These are phyloP conservation scores for Chaetoceros muelleri DNA, from an alignment of 108 stramenopile species.

Conservation along the genomic window DNA sequence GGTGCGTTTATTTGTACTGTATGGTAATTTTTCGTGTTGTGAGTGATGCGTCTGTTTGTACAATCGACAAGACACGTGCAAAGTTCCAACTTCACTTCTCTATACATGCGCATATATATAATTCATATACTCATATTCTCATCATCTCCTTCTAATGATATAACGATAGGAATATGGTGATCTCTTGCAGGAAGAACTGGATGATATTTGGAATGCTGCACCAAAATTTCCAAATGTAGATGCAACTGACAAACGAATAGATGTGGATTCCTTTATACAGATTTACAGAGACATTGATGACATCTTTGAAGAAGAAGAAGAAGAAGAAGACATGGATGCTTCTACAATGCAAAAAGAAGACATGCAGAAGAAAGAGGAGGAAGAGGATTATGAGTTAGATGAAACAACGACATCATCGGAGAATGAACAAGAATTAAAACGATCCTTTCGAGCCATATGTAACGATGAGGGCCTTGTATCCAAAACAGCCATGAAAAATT, in stretches of 20 bases:
- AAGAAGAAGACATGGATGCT: constrained; percentile 12
- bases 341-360: constrained; percentile 5
- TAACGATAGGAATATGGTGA: constrained; percentile 52
- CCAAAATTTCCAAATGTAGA: constrained; percentile 34
- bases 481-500: constrained; percentile 25
- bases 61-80: constrained; percentile 1
- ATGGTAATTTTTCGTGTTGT: background rate
- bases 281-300: constrained; percentile 71
- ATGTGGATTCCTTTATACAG: constrained; percentile 62
- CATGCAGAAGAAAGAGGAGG: constrained; percentile 1
- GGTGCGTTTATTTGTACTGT: constrained; percentile 22
- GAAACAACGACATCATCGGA: constrained; percentile 2
- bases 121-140: too few relatives aligned
- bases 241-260: constrained; percentile 23
- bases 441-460: constrained; percentile 27
- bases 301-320: constrained; percentile 69
- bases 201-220: constrained; percentile 51
- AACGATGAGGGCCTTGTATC: constrained; percentile 24
- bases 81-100: background rate
- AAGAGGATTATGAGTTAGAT: constrained; percentile 17
- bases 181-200: constrained; percentile 42
- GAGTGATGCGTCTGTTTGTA: background rate
- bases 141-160: too few relatives aligned
- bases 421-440: constrained; percentile 26
- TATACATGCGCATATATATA: background rate